These are phyloP conservation scores for Ustilago cynodontis DNA, from an alignment of 1,284 basidiomycete genomes.

Conservation along the genomic window DNA sequence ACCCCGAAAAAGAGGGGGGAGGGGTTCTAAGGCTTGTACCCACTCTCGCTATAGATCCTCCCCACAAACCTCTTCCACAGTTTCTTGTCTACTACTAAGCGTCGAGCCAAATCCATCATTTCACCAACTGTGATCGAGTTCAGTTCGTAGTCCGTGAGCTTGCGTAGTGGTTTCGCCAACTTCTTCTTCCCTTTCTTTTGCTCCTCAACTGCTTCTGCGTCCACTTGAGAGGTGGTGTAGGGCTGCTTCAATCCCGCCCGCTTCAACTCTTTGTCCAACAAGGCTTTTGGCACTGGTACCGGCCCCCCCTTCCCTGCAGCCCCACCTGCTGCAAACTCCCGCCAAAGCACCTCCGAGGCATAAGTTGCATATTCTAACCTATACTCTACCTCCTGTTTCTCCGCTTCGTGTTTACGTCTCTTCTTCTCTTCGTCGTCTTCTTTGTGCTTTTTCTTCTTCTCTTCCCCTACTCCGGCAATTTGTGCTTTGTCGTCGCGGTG, in stretches of 20 bases:
- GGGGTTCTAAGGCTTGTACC: slow-evolving; percentile 9
- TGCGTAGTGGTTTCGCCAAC: slow-evolving; percentile 70
- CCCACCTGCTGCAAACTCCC: slow-evolving; percentile 44
- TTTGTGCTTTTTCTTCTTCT: slow-evolving; percentile 21
- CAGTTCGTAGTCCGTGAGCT: slow-evolving; percentile 79
- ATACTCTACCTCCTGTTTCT: slow-evolving; percentile 44
- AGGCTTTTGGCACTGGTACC: slow-evolving; percentile 74
- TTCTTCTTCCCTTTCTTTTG: slow-evolving; percentile 11
- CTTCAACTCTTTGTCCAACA: slow-evolving; percentile 76
- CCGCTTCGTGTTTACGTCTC: slow-evolving; percentile 21
- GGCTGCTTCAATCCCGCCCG: slow-evolving; percentile 70
- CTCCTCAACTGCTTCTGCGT: not conserved
- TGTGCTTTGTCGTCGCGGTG: not conserved
- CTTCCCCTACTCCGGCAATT: not conserved
- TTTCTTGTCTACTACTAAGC: slow-evolving; percentile 76
- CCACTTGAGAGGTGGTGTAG: slow-evolving; percentile 1
- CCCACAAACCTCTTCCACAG: slow-evolving; percentile 77
- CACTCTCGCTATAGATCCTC: slow-evolving; percentile 75
- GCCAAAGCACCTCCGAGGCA: slow-evolving; percentile 57
- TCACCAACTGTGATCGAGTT: slow-evolving; percentile 82
- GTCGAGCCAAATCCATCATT: slow-evolving; percentile 80
- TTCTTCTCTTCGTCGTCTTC: slow-evolving; percentile 14
- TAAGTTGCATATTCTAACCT: slow-evolving; percentile 67
- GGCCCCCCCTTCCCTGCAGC: slow-evolving; percentile 13
- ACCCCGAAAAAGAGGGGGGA: not conserved